Evolutionary conservation across 2,329 filamentous ascomycete species (phyloP).

Genomic region (Diplodia sapinea): DNA sequence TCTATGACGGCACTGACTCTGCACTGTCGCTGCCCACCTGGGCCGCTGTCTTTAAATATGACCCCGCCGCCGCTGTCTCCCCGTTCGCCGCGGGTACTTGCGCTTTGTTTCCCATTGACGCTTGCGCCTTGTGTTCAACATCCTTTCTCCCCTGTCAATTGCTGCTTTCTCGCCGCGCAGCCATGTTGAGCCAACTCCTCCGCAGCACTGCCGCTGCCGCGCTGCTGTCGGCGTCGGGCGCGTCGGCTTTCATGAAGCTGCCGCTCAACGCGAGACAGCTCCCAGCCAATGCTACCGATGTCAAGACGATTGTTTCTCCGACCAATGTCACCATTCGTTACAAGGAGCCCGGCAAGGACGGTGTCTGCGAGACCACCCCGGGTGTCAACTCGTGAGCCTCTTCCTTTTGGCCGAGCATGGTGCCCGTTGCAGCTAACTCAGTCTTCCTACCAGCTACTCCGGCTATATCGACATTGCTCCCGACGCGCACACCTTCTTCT

Average conservation of each 20-base stretch:
- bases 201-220: conserved; percentile 16
- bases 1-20: conserved; percentile 20
- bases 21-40: background rate
- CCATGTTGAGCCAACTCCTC: conserved; percentile 5
- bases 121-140: background rate
- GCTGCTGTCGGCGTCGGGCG: conserved; percentile 8
- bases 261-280: conserved; percentile 34
- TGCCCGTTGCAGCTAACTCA: no score
- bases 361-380: conserved; percentile 59
- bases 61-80: background rate
- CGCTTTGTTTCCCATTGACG: background rate
- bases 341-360: conserved; percentile 57
- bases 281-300: conserved; percentile 51
- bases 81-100: background rate
- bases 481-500: conserved; percentile 51
- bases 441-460: conserved; percentile 45
- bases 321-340: conserved; percentile 56
- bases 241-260: conserved; percentile 21
- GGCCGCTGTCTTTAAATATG: conserved; percentile 4
- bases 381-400: conserved; percentile 53
- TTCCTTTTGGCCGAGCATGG: background rate
- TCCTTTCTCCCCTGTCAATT: background rate
- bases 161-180: background rate
- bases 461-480: conserved; percentile 50
- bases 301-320: conserved; percentile 54